phyloP scores from a whole-genome alignment of 192 early-diverging fungal species.

The Phycomyces blakesleeanus region DNA sequence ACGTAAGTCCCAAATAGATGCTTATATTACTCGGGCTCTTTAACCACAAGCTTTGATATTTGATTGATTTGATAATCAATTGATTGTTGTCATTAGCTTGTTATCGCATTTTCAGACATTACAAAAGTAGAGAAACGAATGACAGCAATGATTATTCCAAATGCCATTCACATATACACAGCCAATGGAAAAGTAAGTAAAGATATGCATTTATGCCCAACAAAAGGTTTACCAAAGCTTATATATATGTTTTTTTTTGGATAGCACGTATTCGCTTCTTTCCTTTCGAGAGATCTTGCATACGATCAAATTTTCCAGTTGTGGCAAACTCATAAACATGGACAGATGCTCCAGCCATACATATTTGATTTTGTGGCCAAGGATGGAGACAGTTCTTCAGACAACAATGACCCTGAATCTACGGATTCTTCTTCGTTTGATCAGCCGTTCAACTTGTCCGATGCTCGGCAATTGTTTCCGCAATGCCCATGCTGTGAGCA shows the following conservation, averaged over 20 bases:
- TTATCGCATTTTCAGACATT: conserved; percentile 76
- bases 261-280: conserved; percentile 78
- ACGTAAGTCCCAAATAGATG: conserved; percentile 31
- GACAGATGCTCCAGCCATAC: not conserved
- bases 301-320: conserved; percentile 67
- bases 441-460: conserved; percentile 2
- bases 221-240: too few species aligned
- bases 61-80: not conserved
- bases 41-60: too few species aligned
- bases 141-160: conserved; percentile 85
- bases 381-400: too few species aligned
- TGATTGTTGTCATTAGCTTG: conserved; percentile 35
- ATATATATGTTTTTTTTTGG: not conserved
- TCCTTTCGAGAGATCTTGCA: conserved; percentile 77
- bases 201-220: too few species aligned
- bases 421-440: not conserved
- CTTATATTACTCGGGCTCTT: too few species aligned
- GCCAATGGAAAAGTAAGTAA: conserved; percentile 46
- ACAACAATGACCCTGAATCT: not conserved
- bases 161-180: conserved; percentile 80
- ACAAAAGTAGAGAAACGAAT: conserved; percentile 77
- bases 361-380: not conserved
- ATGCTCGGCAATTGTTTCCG: not conserved
- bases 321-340: conserved; percentile 40
- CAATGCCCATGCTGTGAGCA: conserved; percentile 43